Percentiles rank a stretch among this genome's conserved stretches.
These are phyloP conservation scores for Hypsizygus ulmarius DNA, from an alignment of 1,284 basidiomycete genomes.

Conservation along the genomic window DNA sequence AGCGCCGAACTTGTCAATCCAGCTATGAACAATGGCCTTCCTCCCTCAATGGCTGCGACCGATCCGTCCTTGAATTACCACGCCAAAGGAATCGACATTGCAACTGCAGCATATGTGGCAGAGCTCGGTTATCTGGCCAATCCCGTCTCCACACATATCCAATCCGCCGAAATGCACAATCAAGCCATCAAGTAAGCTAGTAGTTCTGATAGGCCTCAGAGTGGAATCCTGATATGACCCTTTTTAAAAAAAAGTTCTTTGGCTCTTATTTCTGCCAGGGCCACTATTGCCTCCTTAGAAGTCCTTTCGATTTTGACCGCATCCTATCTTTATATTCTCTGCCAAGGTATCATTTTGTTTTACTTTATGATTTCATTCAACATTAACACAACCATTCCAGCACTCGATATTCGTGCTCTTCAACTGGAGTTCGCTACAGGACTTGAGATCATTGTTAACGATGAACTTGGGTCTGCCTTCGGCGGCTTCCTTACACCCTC, in stretches of 20 bases:
- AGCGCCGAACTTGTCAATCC: slow-evolving; percentile 82
- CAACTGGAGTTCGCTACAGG: slow-evolving; percentile 57
- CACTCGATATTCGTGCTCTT: slow-evolving; percentile 73
- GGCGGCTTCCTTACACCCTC: slow-evolving; percentile 34
- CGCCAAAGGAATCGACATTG: slow-evolving; percentile 84
- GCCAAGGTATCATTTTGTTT: slow-evolving; percentile 49
- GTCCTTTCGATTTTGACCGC: slow-evolving; percentile 72
- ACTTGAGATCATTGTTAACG: slow-evolving; percentile 46
- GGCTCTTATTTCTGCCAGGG: slow-evolving; percentile 77
- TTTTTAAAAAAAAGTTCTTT: slow-evolving; percentile 52
- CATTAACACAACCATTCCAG: slow-evolving; percentile 29
- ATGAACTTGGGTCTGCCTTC: slow-evolving; percentile 50
- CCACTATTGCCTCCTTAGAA: slow-evolving; percentile 74
- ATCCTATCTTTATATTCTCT: slow-evolving; percentile 74
- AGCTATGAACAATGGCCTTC: slow-evolving; percentile 78
- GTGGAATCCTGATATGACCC: slow-evolving; percentile 9
- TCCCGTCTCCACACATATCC: slow-evolving; percentile 83
- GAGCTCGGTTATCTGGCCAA: slow-evolving; percentile 83
- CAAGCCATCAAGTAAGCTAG: slow-evolving; percentile 77
- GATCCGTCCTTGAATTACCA: slow-evolving; percentile 85
- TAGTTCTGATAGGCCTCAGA: not conserved
- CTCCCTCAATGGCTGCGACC: slow-evolving; percentile 77
- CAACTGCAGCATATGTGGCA: slow-evolving; percentile 74
- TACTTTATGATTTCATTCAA: not conserved
- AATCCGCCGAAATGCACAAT: slow-evolving; percentile 87